Conservation (phyloP, 805 yeast genomes). For the Ogataea pini region DNA sequence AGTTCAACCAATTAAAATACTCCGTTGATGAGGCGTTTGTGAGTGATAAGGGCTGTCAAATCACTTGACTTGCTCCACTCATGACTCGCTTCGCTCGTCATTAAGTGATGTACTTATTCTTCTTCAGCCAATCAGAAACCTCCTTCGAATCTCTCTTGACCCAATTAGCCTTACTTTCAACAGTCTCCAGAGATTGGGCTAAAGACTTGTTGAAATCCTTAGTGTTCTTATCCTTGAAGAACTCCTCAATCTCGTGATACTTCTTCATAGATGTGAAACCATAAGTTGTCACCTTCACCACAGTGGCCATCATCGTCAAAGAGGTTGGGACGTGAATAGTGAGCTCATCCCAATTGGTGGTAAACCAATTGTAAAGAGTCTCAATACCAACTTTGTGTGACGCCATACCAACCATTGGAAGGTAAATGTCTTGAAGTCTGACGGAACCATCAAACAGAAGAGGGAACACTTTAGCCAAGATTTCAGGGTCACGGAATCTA, state of each 20-base stretch:
- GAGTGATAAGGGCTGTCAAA: too few relatives aligned
- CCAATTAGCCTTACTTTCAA: constrained; percentile 57
- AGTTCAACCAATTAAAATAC: too few relatives aligned
- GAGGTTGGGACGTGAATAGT: constrained; percentile 75
- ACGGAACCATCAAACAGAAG: constrained; percentile 68
- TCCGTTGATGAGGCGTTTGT: too few relatives aligned
- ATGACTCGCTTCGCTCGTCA: too few relatives aligned
- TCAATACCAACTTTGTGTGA: constrained; percentile 64
- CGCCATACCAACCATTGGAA: constrained; percentile 76
- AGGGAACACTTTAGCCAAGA: constrained; percentile 41
- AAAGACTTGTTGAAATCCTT: constrained; percentile 61
- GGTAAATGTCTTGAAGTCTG: constrained; percentile 46
- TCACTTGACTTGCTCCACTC: too few relatives aligned
- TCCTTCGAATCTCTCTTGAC: constrained; percentile 47
- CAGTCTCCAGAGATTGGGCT: constrained; percentile 57
- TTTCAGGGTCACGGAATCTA: constrained; percentile 39
- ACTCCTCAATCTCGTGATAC: constrained; percentile 43
- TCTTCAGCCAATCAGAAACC: constrained; percentile 48
- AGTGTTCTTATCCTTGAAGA: constrained; percentile 51
- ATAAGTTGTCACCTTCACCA: constrained; percentile 60
- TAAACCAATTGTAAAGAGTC: constrained; percentile 72
- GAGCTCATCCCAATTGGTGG: constrained; percentile 69
- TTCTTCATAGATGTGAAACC: constrained; percentile 43
- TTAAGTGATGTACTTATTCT: constrained; percentile 28
- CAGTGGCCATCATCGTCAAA: constrained; percentile 73